Conservation (phyloP, 1,284 basidiomycete species). For the Papiliotrema flavescens region DNA sequence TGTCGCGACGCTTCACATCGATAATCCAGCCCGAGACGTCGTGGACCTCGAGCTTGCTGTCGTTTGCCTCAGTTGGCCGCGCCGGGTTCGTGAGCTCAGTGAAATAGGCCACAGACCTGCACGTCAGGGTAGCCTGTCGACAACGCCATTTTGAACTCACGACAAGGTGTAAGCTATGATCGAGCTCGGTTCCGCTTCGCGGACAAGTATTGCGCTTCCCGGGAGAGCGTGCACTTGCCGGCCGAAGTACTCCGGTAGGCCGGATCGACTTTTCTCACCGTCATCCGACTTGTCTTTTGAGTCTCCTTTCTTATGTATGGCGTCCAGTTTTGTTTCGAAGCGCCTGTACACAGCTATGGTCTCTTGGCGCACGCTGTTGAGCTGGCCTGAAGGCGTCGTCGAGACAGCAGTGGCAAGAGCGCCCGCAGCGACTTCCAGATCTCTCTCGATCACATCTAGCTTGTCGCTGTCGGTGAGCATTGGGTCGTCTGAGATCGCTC, state of each 20-base stretch:
- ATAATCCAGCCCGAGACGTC: slow-evolving; percentile 16
- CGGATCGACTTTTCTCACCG: background rate
- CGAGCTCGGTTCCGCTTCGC: slow-evolving; percentile 52
- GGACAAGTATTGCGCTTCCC: slow-evolving; percentile 62
- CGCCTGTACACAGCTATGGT: slow-evolving; percentile 57
- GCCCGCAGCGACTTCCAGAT: slow-evolving; percentile 52
- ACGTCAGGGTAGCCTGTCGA: background rate
- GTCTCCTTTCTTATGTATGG: slow-evolving; percentile 59
- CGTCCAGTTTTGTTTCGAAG: slow-evolving; percentile 55
- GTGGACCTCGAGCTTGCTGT: background rate
- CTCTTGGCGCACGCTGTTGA: slow-evolving; percentile 63
- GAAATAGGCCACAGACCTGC: slow-evolving; percentile 29
- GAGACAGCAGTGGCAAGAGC: slow-evolving; percentile 57
- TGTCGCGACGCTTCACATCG: slow-evolving; percentile 29
- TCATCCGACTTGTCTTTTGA: slow-evolving; percentile 44
- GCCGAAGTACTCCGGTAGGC: slow-evolving; percentile 57
- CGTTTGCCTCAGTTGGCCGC: background rate
- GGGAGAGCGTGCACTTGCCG: slow-evolving; percentile 62
- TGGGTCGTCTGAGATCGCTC: background rate
- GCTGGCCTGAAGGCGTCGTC: slow-evolving; percentile 49
- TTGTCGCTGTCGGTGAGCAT: background rate
- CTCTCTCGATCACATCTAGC: background rate
- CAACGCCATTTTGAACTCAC: slow-evolving; percentile 10
- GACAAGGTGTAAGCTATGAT: slow-evolving; percentile 39
- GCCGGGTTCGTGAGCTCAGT: slow-evolving; percentile 13